Evolutionary conservation across 176 grass and related monocot species (phyloP).

Genomic region (Aegilops sharonensis): DNA sequence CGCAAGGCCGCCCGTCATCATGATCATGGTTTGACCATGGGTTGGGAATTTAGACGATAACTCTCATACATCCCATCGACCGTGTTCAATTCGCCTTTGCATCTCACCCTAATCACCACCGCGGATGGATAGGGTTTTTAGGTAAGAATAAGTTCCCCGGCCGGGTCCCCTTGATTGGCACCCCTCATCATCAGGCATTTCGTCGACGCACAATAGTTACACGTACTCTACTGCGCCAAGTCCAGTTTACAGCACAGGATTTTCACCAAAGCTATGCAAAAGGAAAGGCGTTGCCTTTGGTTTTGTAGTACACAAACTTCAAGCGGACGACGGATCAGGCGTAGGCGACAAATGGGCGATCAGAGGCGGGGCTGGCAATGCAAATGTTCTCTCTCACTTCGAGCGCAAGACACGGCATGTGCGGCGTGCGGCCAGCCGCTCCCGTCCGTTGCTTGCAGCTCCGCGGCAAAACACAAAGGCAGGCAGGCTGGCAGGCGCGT

Average conservation of each 20-base stretch:
- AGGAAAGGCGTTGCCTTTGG: not conserved
- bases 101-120: not conserved
- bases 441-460: too few relatives aligned
- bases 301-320: not conserved
- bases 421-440: not conserved
- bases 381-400: conserved; percentile 4
- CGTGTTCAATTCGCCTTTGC: conserved; percentile 32
- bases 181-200: too few relatives aligned
- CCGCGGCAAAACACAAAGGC: not conserved
- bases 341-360: conserved; percentile 22
- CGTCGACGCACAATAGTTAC: not conserved
- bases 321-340: not conserved
- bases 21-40: conserved; percentile 31
- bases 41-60: not conserved
- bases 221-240: too few relatives aligned
- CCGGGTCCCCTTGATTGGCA: too few relatives aligned
- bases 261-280: not conserved
- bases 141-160: conserved; percentile 25
- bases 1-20: not conserved
- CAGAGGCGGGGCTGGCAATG: not conserved
- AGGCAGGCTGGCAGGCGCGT: not conserved
- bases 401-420: conserved; percentile 25
- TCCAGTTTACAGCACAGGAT: not conserved
- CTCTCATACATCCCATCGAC: conserved; percentile 27
- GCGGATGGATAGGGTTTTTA: conserved; percentile 26